Conservation (phyloP, 2,329 filamentous ascomycete genomes). For the Drechslera avenae region DNA sequence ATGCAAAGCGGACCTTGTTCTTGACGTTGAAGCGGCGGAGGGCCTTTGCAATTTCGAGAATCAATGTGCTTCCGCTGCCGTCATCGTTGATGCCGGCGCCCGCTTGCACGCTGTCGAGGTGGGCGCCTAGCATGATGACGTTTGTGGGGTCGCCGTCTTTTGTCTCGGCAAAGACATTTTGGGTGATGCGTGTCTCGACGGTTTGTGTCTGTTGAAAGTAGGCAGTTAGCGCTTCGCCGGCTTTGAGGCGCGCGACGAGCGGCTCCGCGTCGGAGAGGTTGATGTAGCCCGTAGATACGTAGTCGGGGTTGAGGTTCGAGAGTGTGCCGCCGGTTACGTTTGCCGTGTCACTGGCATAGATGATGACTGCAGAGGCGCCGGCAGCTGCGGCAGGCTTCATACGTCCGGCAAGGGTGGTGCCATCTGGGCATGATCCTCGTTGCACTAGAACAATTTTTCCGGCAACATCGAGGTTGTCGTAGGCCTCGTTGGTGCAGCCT, state of each 20-base stretch:
- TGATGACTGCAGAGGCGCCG: conserved; percentile 50
- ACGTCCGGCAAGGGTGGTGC: conserved; percentile 49
- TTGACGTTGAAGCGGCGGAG: conserved; percentile 47
- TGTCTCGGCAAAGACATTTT: conserved; percentile 50
- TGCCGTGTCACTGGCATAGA: conserved; percentile 49
- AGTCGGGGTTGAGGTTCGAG: conserved; percentile 44
- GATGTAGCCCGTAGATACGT: conserved; percentile 50
- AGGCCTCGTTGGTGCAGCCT: conserved; percentile 50
- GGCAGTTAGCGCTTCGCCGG: conserved; percentile 49
- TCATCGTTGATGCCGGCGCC: conserved; percentile 52
- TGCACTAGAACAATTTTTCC: conserved; percentile 52
- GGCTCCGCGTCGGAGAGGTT: conserved; percentile 52
- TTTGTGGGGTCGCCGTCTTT: conserved; percentile 46
- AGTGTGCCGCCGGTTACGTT: conserved; percentile 50
- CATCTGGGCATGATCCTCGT: conserved; percentile 50
- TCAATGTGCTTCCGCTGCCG: conserved; percentile 46
- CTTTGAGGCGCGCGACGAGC: conserved; percentile 48
- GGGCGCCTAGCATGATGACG: conserved; percentile 48
- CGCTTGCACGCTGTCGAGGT: conserved; percentile 47
- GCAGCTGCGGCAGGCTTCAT: conserved; percentile 50
- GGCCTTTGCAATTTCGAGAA: conserved; percentile 47
- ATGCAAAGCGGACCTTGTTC: conserved; percentile 51
- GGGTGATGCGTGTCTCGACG: conserved; percentile 57
- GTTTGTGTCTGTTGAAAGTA: conserved; percentile 54
- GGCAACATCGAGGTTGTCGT: conserved; percentile 47